Evolutionary conservation across 192 early-diverging fungal species (phyloP).

Genomic region (Entophlyctis helioformis): DNA sequence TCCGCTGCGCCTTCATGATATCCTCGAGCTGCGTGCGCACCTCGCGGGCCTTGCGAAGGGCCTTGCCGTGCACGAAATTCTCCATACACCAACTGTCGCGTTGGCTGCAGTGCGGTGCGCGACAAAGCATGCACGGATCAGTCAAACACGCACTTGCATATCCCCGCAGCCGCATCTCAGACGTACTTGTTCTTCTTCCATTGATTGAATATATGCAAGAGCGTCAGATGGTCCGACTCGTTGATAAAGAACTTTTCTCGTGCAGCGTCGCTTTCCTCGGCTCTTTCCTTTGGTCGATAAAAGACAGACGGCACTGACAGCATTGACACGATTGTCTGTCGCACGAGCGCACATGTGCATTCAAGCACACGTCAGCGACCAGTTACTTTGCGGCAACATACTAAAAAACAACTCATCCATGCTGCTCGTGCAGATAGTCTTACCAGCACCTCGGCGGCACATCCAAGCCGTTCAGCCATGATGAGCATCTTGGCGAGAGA

Average conservation of each 20-base stretch:
- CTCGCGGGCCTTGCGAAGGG: slow-evolving; percentile 40
- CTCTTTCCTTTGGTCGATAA: slow-evolving; percentile 90
- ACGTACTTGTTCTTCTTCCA: slow-evolving; percentile 72
- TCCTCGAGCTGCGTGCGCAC: slow-evolving; percentile 40
- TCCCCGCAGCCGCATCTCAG: too few species aligned
- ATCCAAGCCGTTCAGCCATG: slow-evolving; percentile 70
- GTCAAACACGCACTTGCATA: too few species aligned
- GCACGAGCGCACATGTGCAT: too few species aligned
- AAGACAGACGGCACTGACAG: slow-evolving; percentile 86
- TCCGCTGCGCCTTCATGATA: slow-evolving; percentile 57
- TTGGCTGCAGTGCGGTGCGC: slow-evolving; percentile 23
- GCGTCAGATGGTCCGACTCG: slow-evolving; percentile 90
- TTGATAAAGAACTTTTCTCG: slow-evolving; percentile 92
- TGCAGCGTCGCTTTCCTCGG: slow-evolving; percentile 82
- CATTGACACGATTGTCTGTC: slow-evolving; percentile 95
- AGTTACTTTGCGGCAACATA: too few species aligned
- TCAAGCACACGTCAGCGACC: too few species aligned
- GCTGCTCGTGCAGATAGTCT: neutral
- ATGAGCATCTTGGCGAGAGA: slow-evolving; percentile 90
- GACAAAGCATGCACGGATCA: too few species aligned
- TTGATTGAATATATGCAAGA: slow-evolving; percentile 86
- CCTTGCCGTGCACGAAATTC: slow-evolving; percentile 42
- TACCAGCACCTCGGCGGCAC: slow-evolving; percentile 83
- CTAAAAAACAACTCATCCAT: neutral
- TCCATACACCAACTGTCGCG: slow-evolving; percentile 39